Conservation (phyloP, 2,329 filamentous ascomycete genomes). For the Pyricularia grisea region DNA sequence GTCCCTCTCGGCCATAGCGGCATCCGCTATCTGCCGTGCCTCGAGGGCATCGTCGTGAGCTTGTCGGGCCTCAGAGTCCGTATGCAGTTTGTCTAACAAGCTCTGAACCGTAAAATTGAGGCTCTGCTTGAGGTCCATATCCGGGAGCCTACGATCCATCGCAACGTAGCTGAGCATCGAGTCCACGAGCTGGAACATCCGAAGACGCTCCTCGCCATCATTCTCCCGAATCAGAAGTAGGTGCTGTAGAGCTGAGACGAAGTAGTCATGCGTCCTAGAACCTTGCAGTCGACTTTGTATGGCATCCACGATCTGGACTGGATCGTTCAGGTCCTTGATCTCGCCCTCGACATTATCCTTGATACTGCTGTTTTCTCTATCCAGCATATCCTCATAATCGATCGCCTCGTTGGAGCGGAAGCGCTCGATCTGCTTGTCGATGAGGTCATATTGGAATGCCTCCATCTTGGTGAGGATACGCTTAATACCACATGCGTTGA, state of each 20-base stretch:
- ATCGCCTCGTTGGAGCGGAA: slow-evolving; percentile 93
- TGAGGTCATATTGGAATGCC: slow-evolving; percentile 93
- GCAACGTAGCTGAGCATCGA: slow-evolving; percentile 98
- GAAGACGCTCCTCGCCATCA: slow-evolving; percentile 80
- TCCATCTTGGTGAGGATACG: slow-evolving; percentile 95
- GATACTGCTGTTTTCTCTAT: slow-evolving; percentile 82
- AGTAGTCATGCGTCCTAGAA: slow-evolving; percentile 86
- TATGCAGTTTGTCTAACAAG: slow-evolving; percentile 89
- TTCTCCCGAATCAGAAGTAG: slow-evolving; percentile 86
- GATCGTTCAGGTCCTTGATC: slow-evolving; percentile 85
- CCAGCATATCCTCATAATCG: slow-evolving; percentile 95
- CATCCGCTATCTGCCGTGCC: slow-evolving; percentile 85
- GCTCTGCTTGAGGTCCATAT: slow-evolving; percentile 97
- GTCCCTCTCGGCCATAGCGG: slow-evolving; percentile 91
- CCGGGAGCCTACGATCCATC: slow-evolving; percentile 90
- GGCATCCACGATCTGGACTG: slow-evolving; percentile 85
- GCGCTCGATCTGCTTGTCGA: slow-evolving; percentile 94
- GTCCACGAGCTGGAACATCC: slow-evolving; percentile 96
- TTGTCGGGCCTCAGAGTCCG: slow-evolving; percentile 87
- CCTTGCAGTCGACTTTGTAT: slow-evolving; percentile 79
- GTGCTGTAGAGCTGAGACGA: slow-evolving; percentile 90
- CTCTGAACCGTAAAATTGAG: slow-evolving; percentile 96
- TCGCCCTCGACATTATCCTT: slow-evolving; percentile 82
- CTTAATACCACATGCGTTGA: slow-evolving; percentile 91
- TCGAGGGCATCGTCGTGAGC: slow-evolving; percentile 87